phyloP scores from a whole-genome alignment of 352 stramenopile species.

The Pythium phragmitis region DNA sequence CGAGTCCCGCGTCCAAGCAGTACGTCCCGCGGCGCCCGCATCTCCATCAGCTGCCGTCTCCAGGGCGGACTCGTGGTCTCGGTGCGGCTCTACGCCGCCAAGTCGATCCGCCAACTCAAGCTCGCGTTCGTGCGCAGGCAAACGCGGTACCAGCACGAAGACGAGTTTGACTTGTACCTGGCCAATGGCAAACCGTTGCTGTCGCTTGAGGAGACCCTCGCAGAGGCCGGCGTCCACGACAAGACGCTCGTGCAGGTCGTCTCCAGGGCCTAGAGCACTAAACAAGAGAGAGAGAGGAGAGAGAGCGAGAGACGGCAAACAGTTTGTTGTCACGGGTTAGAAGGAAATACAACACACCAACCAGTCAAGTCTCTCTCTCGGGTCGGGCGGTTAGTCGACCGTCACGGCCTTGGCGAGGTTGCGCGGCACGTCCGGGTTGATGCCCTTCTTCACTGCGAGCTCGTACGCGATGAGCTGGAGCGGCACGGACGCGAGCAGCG shows the following conservation, averaged over 20 bases:
- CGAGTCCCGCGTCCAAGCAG: too few relatives aligned
- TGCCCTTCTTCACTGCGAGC: slow-evolving; percentile 94
- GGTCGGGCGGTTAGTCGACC: slow-evolving; percentile 87
- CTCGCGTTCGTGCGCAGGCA: slow-evolving; percentile 37
- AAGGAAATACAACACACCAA: background rate
- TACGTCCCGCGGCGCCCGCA: background rate
- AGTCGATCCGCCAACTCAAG: slow-evolving; percentile 60
- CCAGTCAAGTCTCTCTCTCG: background rate
- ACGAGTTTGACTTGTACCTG: slow-evolving; percentile 60
- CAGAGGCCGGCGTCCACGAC: slow-evolving; percentile 36
- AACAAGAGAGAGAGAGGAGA: background rate
- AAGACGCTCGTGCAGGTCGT: slow-evolving; percentile 49
- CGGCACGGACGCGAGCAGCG: slow-evolving; percentile 94
- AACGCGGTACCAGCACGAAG: slow-evolving; percentile 42
- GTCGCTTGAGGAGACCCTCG: slow-evolving; percentile 38
- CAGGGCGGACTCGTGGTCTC: slow-evolving; percentile 53
- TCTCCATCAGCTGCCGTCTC: slow-evolving; percentile 54
- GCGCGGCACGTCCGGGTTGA: slow-evolving; percentile 97
- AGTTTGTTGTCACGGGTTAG: slow-evolving; percentile 1
- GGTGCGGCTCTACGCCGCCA: slow-evolving; percentile 38
- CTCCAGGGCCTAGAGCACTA: background rate
- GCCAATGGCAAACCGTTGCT: slow-evolving; percentile 37
- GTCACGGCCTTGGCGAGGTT: slow-evolving; percentile 99
- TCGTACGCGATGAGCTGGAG: slow-evolving; percentile 99
- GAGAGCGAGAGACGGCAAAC: background rate